phyloP scores from a whole-genome alignment of 108 stramenopile species.

The Fragilariopsis cylindrus region DNA sequence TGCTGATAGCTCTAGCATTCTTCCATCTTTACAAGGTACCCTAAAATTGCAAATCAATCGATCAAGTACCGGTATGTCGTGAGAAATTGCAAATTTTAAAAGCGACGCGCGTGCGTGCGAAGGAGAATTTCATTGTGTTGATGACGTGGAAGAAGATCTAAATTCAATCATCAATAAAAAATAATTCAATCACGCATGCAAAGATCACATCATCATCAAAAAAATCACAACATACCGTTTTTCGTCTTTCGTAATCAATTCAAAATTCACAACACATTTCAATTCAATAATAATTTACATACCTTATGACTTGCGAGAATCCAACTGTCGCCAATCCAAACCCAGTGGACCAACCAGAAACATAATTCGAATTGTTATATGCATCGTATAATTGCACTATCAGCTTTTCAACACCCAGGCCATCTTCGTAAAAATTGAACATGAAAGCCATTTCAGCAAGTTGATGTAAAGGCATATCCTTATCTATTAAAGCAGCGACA shows the following conservation, averaged over 20 bases:
- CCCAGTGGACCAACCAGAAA: constrained; percentile 82
- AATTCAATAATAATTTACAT: constrained; percentile 20
- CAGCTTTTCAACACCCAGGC: constrained; percentile 68
- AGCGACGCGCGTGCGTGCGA: too few relatives aligned
- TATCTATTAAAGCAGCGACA: constrained; percentile 54
- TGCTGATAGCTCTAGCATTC: constrained; percentile 83
- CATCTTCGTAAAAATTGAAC: constrained; percentile 92
- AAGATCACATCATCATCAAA: neutral
- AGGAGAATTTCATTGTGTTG: neutral
- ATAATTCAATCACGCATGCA: neutral
- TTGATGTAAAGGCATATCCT: constrained; percentile 72
- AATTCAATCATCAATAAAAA: neutral
- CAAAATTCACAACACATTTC: neutral
- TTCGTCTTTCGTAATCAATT: too few relatives aligned
- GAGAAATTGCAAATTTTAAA: neutral
- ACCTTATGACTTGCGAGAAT: constrained; percentile 90
- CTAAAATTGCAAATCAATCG: neutral
- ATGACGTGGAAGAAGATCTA: too few relatives aligned
- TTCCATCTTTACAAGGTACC: constrained; percentile 53
- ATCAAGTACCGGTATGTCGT: neutral
- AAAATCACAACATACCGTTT: constrained; percentile 2
- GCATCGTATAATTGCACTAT: constrained; percentile 75
- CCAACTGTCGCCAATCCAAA: constrained; percentile 94
- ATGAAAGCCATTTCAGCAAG: constrained; percentile 83
- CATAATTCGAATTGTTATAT: constrained; percentile 43